Evolutionary conservation across 2,329 filamentous ascomycete species (phyloP), one percentile per base, ranked within the genome.

Genomic region (Pseudopyricularia javanii): DNA sequence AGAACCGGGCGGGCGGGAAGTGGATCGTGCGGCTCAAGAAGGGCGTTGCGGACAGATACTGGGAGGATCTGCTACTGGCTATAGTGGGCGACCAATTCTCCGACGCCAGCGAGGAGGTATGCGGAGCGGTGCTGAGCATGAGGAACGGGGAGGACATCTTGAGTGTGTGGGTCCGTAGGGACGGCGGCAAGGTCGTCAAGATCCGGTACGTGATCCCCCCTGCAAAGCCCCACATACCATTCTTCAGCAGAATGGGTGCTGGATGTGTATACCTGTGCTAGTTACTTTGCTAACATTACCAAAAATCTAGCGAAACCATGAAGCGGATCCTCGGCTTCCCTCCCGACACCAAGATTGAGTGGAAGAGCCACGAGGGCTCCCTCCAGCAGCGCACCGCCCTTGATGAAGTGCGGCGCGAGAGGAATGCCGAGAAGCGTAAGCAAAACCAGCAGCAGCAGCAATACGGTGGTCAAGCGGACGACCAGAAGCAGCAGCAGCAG

Each of bases 1-100:
- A 94, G 66, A 98, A 98, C 72, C 93, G 89, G 68, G 86, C 84
- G 60, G 93, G 93, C 53, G 93, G 93, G 51, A 98, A 98, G 72
- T 98, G 91, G 91, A 91, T 96, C 59, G 84, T 98, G 66, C 80
- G 91, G 59, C 74, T 98, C 66, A 96, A 95, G 79, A 98, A 98
- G 75, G 93, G 93, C 26, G 88, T 98, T 20, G 88, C 89, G 17
- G 93, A 97, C 68, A 83, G 91, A 53, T 96, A 95, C 69, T 98
- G 93, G 89, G 93, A 98, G 73, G 88, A 96, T 64, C 75, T 97
- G 50, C 73, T 97, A 55, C 75, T 97, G 61, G 90, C 89, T 26
- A 86, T 96, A 61, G 82, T 96, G 54, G 93, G 93, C 45, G 91
- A 97, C 63, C 90, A 96, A 66, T 97, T 98, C 65, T 80, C 82